Base-by-base conservation (phyloP, 1,284 basidiomycete species). In the Psilocybe mexicana region DNA sequence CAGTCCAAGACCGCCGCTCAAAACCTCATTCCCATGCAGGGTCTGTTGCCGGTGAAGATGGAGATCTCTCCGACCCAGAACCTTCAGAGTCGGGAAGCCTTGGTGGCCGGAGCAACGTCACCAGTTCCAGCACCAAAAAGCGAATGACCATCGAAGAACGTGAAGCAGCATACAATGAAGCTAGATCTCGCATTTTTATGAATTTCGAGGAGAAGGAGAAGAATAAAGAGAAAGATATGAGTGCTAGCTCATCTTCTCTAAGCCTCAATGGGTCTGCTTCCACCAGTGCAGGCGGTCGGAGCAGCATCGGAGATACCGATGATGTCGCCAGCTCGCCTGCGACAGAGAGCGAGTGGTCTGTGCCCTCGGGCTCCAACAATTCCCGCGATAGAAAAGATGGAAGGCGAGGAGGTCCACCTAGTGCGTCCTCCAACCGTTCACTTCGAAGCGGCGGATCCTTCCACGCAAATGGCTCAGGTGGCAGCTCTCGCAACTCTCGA, bases 111-210 rank as follows among this genome's bases (percentile, higher is more conserved):
- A 87, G 86, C 67, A 85, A 79, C 66, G 76, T 81, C 11, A 83
- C 83, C 14, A 81, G 80, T 30, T 56, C 59, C 24, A 62, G 59
- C 61, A 78, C 72, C 65, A 90, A 86, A 73, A 86, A 88, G 67
- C 79, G 80, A 36, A 82, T 84, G 74, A 92, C 90, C 2, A 86
- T 93, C 42, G 87, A 88, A 65, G 86, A 92, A 70, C 86, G 92
- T 47, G 89, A 90, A 67, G 92, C 89, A 1, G 91, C 88, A 11
- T 93, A 93, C 66, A 87, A 90, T 55, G 85, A 90, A 70, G 91
- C 91, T 30, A 84, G 92, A 44, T 86, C 84, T 38, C 82, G 91
- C 55, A 93, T 93, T 63, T 93, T 93, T 74, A 87, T 88, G 82
- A 85, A 74, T 59, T 90, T 91, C 65, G 81, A 90, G 67, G 88